phyloP scores from a whole-genome alignment of 2,329 filamentous ascomycete species.

The Fusarium vanettenii region DNA sequence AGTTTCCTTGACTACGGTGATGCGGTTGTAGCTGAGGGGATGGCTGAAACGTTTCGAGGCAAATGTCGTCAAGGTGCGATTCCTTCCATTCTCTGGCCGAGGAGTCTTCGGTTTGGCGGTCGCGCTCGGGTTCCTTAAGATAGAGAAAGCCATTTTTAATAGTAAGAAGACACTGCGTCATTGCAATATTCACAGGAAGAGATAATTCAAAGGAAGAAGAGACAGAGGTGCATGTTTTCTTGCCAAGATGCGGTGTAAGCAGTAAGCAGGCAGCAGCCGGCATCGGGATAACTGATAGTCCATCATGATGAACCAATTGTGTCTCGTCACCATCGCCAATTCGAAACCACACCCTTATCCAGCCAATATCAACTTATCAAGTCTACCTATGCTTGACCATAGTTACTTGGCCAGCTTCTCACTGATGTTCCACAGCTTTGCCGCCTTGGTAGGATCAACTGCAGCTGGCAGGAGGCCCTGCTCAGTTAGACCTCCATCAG shows the following conservation, averaged over 20 bases:
- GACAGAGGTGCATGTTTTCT: neutral
- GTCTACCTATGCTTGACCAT: neutral
- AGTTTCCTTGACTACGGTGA: neutral
- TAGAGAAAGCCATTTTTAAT: neutral
- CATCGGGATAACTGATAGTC: conserved; percentile 1
- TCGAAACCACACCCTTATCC: neutral
- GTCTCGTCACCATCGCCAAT: neutral
- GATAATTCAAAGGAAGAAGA: neutral
- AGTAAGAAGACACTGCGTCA: neutral
- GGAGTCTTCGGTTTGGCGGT: neutral
- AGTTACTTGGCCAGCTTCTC: neutral
- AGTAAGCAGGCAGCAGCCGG: neutral
- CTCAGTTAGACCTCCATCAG: neutral
- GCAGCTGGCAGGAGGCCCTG: neutral
- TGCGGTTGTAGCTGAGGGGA: neutral
- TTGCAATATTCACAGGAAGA: neutral
- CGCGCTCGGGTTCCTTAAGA: neutral
- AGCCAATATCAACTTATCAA: neutral
- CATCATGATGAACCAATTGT: neutral
- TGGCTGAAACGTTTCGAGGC: neutral
- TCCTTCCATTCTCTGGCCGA: neutral
- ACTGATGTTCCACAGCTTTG: neutral
- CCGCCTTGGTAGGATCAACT: neutral
- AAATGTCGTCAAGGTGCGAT: neutral
- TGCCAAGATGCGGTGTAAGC: neutral